phyloP scores from a whole-genome alignment of 257 asterid genomes.

The Salvia hispanica region DNA sequence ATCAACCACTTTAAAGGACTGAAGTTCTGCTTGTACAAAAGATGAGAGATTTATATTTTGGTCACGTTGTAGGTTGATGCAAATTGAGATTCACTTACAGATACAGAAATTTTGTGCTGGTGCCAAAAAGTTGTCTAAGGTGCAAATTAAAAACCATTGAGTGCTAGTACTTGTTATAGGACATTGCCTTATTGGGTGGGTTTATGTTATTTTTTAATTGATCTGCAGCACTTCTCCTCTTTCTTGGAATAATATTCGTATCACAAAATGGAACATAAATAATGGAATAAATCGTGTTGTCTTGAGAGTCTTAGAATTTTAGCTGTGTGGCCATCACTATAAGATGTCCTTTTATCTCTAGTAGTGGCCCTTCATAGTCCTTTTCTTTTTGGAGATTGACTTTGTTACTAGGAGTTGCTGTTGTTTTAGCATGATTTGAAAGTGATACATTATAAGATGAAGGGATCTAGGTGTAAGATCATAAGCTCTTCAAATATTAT shows the following conservation, averaged over 20 bases:
- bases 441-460: neutral
- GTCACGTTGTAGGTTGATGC: slow-evolving; percentile 14
- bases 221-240: neutral
- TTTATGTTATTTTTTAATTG: neutral
- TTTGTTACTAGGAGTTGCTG: neutral
- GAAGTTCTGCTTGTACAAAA: neutral
- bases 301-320: neutral
- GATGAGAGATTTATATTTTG: slow-evolving; percentile 6
- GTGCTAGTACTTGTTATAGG: slow-evolving; percentile 1
- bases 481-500: neutral
- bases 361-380: neutral
- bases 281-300: neutral
- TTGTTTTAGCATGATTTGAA: neutral
- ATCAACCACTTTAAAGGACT: slow-evolving; percentile 13
- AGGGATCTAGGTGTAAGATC: neutral
- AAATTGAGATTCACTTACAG: slow-evolving; percentile 8
- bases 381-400: neutral
- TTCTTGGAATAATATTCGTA: neutral
- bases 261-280: neutral
- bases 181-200: neutral
- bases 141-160: slow-evolving; percentile 6
- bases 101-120: slow-evolving; percentile 9
- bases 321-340: neutral
- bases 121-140: slow-evolving; percentile 15
- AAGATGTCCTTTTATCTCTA: neutral